Evolutionary conservation across 805 yeast species (phyloP).

Genomic region (Pichia exigua): DNA sequence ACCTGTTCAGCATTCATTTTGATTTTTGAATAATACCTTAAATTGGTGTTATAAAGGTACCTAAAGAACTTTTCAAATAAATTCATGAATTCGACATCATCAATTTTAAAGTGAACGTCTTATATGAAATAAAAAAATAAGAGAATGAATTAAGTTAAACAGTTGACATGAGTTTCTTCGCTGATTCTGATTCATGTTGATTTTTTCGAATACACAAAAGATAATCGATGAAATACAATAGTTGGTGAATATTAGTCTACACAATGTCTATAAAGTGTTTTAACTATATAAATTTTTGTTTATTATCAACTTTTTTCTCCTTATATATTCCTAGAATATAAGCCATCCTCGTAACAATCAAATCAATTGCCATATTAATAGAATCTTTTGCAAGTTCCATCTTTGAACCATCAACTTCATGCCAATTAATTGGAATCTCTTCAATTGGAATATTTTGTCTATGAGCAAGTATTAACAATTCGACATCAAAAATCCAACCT

Average conservation of each 20-base stretch:
- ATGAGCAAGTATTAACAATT: conserved; percentile 72
- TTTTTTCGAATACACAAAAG: background rate
- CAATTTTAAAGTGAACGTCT: background rate
- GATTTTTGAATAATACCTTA: background rate
- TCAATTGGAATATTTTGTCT: conserved; percentile 56
- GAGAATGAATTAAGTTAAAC: background rate
- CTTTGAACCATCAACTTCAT: conserved; percentile 92
- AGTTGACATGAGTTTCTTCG: background rate
- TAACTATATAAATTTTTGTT: background rate
- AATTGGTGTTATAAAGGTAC: background rate
- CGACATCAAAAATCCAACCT: conserved; percentile 98
- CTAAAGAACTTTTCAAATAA: background rate
- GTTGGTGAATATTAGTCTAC: background rate
- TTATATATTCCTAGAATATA: conserved; percentile 74
- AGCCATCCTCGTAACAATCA: conserved; percentile 85
- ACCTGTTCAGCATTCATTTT: background rate
- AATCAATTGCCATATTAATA: conserved; percentile 86
- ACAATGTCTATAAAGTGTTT: background rate
- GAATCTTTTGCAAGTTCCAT: conserved; percentile 88
- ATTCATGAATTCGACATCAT: background rate
- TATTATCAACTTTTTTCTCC: conserved; percentile 8
- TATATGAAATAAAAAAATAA: no score
- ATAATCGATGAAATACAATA: background rate
- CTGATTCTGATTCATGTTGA: background rate
- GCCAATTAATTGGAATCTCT: conserved; percentile 92